Conservation (phyloP, 116 monocot species). For the Trichopus zeylanicus region DNA sequence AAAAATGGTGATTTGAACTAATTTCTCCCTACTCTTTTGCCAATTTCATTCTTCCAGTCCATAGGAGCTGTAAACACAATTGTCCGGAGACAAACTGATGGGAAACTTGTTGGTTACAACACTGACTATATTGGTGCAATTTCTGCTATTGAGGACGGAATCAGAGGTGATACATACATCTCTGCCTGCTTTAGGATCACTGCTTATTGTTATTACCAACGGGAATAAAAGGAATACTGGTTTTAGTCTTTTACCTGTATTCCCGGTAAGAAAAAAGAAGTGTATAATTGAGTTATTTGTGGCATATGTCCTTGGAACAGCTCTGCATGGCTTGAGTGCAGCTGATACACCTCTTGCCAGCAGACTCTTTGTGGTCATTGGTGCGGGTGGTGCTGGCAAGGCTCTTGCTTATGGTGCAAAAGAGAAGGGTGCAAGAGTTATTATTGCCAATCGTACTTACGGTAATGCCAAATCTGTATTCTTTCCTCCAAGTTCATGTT, state of each 20-base stretch:
- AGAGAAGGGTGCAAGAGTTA: conserved; percentile 55
- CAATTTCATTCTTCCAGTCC: conserved; percentile 11
- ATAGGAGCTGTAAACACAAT: conserved; percentile 70
- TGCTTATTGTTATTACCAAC: no score
- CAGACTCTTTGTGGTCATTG: conserved; percentile 49
- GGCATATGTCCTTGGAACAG: neutral
- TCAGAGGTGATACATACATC: conserved; percentile 14
- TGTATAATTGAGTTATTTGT: no score
- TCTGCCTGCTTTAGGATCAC: no score
- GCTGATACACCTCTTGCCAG: conserved; percentile 34
- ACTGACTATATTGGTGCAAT: conserved; percentile 63
- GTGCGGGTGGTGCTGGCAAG: conserved; percentile 68
- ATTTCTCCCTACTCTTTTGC: neutral
- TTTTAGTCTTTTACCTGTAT: no score
- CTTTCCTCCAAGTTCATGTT: no score
- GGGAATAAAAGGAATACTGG: no score
- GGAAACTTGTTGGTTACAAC: conserved; percentile 56
- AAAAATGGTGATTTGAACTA: no score
- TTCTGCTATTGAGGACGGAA: conserved; percentile 61
- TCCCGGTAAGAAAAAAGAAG: no score
- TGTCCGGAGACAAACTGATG: conserved; percentile 38
- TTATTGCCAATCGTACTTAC: conserved; percentile 57
- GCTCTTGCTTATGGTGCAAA: conserved; percentile 69
- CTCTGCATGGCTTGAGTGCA: conserved; percentile 12
- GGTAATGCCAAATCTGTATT: no score